Evolutionary conservation across 2,329 filamentous ascomycete species (phyloP), one percentile per base, ranked within the genome.

Genomic region (Trichoderma hamatum): DNA sequence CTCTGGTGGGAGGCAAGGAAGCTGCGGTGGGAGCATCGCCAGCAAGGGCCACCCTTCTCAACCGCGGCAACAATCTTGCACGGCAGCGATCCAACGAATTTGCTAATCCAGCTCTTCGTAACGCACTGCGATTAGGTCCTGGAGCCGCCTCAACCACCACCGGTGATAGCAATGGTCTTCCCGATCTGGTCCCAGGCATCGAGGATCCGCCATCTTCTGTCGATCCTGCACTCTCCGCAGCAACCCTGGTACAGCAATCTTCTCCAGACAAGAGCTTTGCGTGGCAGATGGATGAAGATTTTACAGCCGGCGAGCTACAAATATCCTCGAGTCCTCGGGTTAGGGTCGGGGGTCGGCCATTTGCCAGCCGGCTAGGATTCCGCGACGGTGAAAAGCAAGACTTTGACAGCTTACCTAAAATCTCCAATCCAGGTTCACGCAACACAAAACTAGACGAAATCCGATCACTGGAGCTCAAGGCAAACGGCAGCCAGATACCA

Each of bases 241-340:
- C 66, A 46, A 46, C 64, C 16, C 39, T 55, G 5, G 36, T 49
- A 19, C 60, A 56, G 28, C 14, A 52, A 19, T 60, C 67, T 6
- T 84, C 84, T 0, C 85, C 85, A 0, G 82, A 84, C 63, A 86
- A 85, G 75, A 84, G 82, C 72, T 85, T 83, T 68, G 83, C 82
- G 9, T 89, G 86, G 86, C 79, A 88, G 68, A 76, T 87, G 7
- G 86, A 88, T 39, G 82, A 83, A 5, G 86, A 89, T 67, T 88
- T 89, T 71, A 88, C 86, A 0, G 86, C 83, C 13, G 81, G 82
- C 52, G 86, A 88, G 69, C 70, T 88, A 49, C 85, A 88, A 69
- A 74, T 85, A 39, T 88, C 86, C 0, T 80, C 84, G 71, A 88
- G 86, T 70, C 86, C 86, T n/a, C 83, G 84, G 36, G 81, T 88